Base-by-base conservation (phyloP, 2,329 filamentous ascomycete species). In the Lachnellula subtilissima region DNA sequence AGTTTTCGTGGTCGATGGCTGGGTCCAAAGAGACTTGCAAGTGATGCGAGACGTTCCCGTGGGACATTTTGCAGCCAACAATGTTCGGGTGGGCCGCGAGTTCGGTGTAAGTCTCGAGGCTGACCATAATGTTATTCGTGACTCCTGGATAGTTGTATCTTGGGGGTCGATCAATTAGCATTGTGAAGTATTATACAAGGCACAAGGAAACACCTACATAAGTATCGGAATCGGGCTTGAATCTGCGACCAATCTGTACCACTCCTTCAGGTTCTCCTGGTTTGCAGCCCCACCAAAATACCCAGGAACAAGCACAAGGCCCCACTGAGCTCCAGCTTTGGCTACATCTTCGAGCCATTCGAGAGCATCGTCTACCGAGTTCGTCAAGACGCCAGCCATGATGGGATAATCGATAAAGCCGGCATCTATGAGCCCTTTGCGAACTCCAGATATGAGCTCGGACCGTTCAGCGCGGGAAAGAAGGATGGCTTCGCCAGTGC, bases 61-160 rank as follows among this genome's bases (percentile, higher is more conserved):
- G 84, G 1, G 82, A 86, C 66, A 87, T 79, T 70, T 87, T 87
- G 70, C 81, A 84, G 42, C 84, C 84, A 11, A 86, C 82, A 56
- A 87, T 85, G 66, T 87, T 86, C 28, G 79, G 76, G 66, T 87
- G 83, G 50, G 76, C 73, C 5, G 84, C 76, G 23, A 87, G 79
- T 0, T 67, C 65, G 11, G 67, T 79, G 66, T 83, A 84, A 0
- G 81, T 83, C 6, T 78, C 73, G 2, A 82, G 78, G 2, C 76
- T 73, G 57, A 86, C 75, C 60, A 76, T 74, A 64, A 86, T 72
- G 64, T 82, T 80, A 74, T 87, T 87, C 17, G 82, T 83, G 19
- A 87, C 83, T 55, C 81, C 83, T 2, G 84, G 84, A 69, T 85
- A 78, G 64, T 78, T 74, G 63, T 78, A 78, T 43, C 74, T 75